A percentile compares a stretch with the other conserved stretches of the same genome.
Evolutionary conservation across 768 basidiomycete species (phyloP).

Genomic region (Podaxis mareebaensis): DNA sequence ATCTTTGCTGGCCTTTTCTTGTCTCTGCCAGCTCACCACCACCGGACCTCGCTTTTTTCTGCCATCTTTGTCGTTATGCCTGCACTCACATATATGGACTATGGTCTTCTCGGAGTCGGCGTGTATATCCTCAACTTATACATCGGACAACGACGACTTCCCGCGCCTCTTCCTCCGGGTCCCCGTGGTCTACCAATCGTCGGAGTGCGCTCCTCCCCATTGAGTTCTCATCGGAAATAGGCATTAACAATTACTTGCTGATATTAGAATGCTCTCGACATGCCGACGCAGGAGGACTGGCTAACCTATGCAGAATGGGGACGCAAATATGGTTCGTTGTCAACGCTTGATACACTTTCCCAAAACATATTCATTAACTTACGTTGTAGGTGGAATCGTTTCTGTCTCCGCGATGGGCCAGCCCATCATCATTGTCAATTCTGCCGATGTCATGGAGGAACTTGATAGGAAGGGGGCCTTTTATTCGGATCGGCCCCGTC

Average conservation of each 20-base stretch:
- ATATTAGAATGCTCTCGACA: constrained; percentile 45
- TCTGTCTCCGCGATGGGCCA: constrained; percentile 45
- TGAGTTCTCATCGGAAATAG: neutral
- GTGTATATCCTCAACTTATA: constrained; percentile 21
- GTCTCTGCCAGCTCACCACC: neutral
- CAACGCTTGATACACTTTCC: neutral
- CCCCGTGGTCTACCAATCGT: constrained; percentile 42
- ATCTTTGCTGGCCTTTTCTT: neutral
- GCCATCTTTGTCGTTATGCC: neutral
- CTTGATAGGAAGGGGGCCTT: constrained; percentile 48
- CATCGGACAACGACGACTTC: constrained; percentile 23
- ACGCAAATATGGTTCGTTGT: constrained; percentile 45
- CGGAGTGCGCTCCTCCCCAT: constrained; percentile 32
- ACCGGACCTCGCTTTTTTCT: neutral
- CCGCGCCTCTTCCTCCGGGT: constrained; percentile 37
- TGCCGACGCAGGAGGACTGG: constrained; percentile 48
- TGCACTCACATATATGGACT: constrained; percentile 13
- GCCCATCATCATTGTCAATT: constrained; percentile 50
- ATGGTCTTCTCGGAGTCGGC: constrained; percentile 20
- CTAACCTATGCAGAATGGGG: constrained; percentile 52
- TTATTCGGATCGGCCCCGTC: constrained; percentile 48
- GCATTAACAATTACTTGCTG: neutral
- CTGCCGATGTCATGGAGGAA: constrained; percentile 41
- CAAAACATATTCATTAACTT: neutral
- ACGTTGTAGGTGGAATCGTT: constrained; percentile 33